These are phyloP conservation scores for Huntiella decipiens DNA, from an alignment of 2,329 filamentous ascomycete genomes.

Conservation along the genomic window DNA sequence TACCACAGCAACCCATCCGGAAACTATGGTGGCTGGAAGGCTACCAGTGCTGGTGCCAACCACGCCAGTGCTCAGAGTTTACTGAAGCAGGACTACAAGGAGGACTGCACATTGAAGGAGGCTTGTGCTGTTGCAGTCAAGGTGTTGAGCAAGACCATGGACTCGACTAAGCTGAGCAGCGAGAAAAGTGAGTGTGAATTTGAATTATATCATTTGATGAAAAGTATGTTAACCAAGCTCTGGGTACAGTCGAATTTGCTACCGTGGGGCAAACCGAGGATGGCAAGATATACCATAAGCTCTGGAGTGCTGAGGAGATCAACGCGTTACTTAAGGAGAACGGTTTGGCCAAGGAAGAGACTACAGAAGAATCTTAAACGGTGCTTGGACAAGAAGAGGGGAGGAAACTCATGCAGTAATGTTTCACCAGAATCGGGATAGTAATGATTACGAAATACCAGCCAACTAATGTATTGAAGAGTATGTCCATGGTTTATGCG, in stretches of 20 bases:
- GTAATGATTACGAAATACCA: conserved; percentile 4
- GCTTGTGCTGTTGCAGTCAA: conserved; percentile 95
- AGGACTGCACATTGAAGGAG: conserved; percentile 89
- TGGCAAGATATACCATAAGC: conserved; percentile 92
- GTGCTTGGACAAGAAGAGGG: too few relatives aligned
- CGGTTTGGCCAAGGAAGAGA: conserved; percentile 74
- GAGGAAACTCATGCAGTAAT: background rate
- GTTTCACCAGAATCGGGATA: conserved; percentile 7
- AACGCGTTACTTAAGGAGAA: conserved; percentile 87
- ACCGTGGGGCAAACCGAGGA: conserved; percentile 90
- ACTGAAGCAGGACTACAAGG: conserved; percentile 98
- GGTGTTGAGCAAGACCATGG: conserved; percentile 99
- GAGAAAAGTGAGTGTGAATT: conserved; percentile 69
- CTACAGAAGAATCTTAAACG: conserved; percentile 43
- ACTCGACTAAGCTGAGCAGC: conserved; percentile 93
- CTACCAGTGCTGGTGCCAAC: conserved; percentile 92
- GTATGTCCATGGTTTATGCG: background rate
- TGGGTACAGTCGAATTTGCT: conserved; percentile 73
- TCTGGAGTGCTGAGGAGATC: conserved; percentile 96
- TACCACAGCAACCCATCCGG: conserved; percentile 98
- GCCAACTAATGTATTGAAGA: background rate
- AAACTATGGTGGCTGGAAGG: conserved; percentile 99
- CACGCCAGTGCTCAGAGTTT: conserved; percentile 93
- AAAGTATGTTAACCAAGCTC: too few relatives aligned
- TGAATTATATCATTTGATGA: too few relatives aligned